These are phyloP conservation scores for Microcera coccophila DNA, from an alignment of 2,329 filamentous ascomycete genomes.

Conservation along the genomic window DNA sequence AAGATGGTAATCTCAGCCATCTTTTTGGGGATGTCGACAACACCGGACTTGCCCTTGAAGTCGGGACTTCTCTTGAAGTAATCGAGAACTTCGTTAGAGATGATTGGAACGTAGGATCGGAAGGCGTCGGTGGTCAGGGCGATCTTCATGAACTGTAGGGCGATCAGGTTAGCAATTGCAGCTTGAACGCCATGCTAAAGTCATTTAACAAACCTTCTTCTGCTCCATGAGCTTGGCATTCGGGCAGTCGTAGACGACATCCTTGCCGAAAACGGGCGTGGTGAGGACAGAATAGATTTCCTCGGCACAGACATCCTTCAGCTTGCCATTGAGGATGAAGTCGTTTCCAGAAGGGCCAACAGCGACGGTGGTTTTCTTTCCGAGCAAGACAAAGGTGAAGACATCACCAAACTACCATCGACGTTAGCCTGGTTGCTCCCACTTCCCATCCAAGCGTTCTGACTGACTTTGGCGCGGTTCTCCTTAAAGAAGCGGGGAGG, in stretches of 20 bases:
- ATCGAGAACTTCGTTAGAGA: constrained; percentile 67
- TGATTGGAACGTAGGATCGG: constrained; percentile 71
- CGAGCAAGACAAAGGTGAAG: constrained; percentile 84
- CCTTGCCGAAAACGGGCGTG: constrained; percentile 70
- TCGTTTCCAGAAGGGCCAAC: constrained; percentile 81
- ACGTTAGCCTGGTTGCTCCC: constrained; percentile 10
- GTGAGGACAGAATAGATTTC: constrained; percentile 81
- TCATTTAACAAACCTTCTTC: constrained; percentile 65
- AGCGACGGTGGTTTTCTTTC: constrained; percentile 84
- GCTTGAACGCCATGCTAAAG: not conserved
- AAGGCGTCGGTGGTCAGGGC: constrained; percentile 73
- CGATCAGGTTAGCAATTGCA: constrained; percentile 13
- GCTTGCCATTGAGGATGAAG: constrained; percentile 87
- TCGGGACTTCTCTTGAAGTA: constrained; percentile 65
- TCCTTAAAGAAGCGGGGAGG: constrained; percentile 82
- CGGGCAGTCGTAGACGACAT: constrained; percentile 87
- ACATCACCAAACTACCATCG: constrained; percentile 70
- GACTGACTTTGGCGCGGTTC: constrained; percentile 67
- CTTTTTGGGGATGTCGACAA: constrained; percentile 66
- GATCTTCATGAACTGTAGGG: constrained; percentile 68
- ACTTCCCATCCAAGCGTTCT: not conserved
- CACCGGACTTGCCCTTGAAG: constrained; percentile 66
- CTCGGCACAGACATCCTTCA: constrained; percentile 84
- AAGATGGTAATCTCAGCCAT: constrained; percentile 89
- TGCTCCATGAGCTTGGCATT: constrained; percentile 94